phyloP scores from a whole-genome alignment of 176 grass and related monocot species.

The Oropetium thomaeum region DNA sequence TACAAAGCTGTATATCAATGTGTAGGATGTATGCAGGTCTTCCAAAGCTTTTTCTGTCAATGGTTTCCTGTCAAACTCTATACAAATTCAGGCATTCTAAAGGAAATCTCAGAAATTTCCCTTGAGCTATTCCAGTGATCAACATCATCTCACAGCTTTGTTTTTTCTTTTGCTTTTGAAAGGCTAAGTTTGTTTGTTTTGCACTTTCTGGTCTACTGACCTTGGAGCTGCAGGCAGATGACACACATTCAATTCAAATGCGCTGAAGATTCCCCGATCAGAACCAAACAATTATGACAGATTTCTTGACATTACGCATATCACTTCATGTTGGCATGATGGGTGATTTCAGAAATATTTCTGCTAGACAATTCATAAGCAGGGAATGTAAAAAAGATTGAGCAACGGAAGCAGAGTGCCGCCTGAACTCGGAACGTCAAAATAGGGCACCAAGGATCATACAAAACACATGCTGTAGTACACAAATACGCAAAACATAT shows the following conservation, averaged over 20 bases:
- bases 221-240: constrained; percentile 23
- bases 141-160: neutral
- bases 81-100: neutral
- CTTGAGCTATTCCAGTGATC: neutral
- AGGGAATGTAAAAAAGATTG: neutral
- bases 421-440: neutral
- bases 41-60: neutral
- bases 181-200: neutral
- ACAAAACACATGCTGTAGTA: constrained; percentile 30
- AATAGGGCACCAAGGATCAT: constrained; percentile 20
- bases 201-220: constrained; percentile 18
- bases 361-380: neutral
- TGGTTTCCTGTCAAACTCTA: neutral
- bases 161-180: neutral
- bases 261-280: too few relatives aligned
- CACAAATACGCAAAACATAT: constrained; percentile 19
- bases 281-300: neutral
- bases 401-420: constrained; percentile 3
- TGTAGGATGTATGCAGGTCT: too few relatives aligned
- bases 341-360: constrained; percentile 20
- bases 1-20: too few relatives aligned
- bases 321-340: constrained; percentile 17
- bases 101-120: neutral
- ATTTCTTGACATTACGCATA: constrained; percentile 22
- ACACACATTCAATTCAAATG: neutral